Base-by-base conservation (phyloP, 805 yeast species). In the Suhomyces kilbournensis region DNA sequence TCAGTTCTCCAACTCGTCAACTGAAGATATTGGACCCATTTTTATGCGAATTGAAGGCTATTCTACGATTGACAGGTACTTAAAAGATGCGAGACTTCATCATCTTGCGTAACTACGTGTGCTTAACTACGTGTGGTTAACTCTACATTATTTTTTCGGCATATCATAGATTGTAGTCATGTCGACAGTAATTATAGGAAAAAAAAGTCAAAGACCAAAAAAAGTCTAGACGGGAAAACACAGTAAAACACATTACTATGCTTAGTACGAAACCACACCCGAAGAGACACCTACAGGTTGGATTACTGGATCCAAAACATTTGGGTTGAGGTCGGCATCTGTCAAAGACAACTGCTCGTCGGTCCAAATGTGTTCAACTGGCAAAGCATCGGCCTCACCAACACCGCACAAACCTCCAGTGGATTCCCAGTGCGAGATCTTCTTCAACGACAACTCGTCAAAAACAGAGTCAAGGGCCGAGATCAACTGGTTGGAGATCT, bases 341-440 rank as follows among this genome's bases (percentile, higher is more conserved):
- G 80, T 79, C 71, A 86, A 81, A 4, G 65, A 59, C 70, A 93
- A 79, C 69, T 90, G 96, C 53, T 80, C 82, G 52, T 86, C 88
- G 47, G 97, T 90, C 99, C 99, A 94, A 60, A 93, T 75, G 61
- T 90, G 92, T 56, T 80, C 74, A 49, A 81, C 79, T 3, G 67
- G 60, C 28, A 67, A 65, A 19, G 74, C 74, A 15, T 71, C 70
- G 32, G 73, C 68, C 38, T 77, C 83, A 55, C 97, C 97, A 59
- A 91, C 96, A 51, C 96, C 96, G 66, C 96, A 86, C 59, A 85
- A 82, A n/a, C 97, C 97, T 58, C 97, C 98, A 55, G 74, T 74
- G 20, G 71, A 70, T 55, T 80, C 84, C 92, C 97, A 90, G 64
- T 89, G 93, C 47, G 75, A 65, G 46, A 85, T 84, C 67, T 94